A percentile compares a stretch with the other conserved stretches of the same genome.
Evolutionary conservation across 192 early-diverging fungal species (phyloP).

Genomic region (Coemansia sp.): DNA sequence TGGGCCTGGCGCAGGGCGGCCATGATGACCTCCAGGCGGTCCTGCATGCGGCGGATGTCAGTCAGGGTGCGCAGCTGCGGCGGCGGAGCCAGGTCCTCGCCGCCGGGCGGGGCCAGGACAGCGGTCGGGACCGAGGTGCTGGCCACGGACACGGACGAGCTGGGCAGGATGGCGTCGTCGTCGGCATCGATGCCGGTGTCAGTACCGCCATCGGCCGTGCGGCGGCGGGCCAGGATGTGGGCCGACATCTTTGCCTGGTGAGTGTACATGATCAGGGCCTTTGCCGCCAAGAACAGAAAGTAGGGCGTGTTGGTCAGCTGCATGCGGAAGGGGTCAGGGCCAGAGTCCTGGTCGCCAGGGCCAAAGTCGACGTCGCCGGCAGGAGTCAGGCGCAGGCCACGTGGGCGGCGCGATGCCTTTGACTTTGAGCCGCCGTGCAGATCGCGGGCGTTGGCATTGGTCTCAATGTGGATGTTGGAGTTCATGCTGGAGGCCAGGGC

Average conservation of each 20-base stretch:
- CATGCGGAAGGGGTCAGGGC: constrained; percentile 33
- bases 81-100: constrained; percentile 41
- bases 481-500: constrained; percentile 47
- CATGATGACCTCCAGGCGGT: constrained; percentile 45
- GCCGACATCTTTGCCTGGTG: constrained; percentile 50
- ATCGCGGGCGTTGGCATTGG: constrained; percentile 40
- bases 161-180: constrained; percentile 20
- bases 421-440: background rate
- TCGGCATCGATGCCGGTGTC: background rate
- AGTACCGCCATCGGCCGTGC: background rate
- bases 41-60: constrained; percentile 48
- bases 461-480: constrained; percentile 49
- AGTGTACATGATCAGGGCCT: constrained; percentile 50
- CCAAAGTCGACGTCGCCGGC: constrained; percentile 32
- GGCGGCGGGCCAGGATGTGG: constrained; percentile 39
- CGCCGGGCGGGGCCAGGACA: too few relatives aligned
- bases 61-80: constrained; percentile 35
- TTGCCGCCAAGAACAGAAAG: constrained; percentile 46
- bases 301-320: constrained; percentile 39
- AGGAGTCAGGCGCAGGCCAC: background rate
- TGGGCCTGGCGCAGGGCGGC: constrained; percentile 40
- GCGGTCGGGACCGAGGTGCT: too few relatives aligned
- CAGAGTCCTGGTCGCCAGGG: constrained; percentile 11
- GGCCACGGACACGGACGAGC: constrained; percentile 22
- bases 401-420: constrained; percentile 1